Conservation (phyloP, 1,284 basidiomycete species). For the Ceratobasidium sp. region DNA sequence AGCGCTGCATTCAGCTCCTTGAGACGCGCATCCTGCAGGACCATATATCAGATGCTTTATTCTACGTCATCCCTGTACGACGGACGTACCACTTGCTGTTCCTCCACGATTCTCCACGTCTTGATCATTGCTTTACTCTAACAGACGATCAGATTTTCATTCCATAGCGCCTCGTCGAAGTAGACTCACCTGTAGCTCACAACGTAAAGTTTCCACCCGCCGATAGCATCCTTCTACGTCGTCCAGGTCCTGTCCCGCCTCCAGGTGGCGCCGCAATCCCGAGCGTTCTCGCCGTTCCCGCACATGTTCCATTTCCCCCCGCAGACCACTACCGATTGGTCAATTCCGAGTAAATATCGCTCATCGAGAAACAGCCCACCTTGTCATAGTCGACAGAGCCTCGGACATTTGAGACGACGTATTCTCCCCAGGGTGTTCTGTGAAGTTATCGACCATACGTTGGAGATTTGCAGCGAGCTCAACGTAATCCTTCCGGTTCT, state of each 20-base stretch:
- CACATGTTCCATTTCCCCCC: background rate
- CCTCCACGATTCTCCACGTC: background rate
- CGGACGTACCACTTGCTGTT: background rate
- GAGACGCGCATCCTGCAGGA: constrained; percentile 1
- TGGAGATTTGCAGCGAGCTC: background rate
- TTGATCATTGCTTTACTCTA: background rate
- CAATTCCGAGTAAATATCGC: too few species aligned
- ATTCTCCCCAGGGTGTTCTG: background rate
- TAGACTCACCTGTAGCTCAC: background rate
- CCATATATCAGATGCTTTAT: background rate
- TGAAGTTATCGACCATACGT: background rate
- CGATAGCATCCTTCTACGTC: constrained; percentile 3
- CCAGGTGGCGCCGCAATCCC: background rate
- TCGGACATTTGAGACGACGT: background rate
- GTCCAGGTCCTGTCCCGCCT: background rate
- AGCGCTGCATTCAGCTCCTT: background rate
- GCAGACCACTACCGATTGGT: background rate
- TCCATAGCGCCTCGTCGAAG: too few species aligned
- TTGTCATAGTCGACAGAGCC: background rate
- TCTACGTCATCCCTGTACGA: too few species aligned
- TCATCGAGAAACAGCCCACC: background rate
- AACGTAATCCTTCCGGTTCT: background rate
- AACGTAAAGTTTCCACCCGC: background rate
- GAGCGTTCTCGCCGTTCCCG: background rate
- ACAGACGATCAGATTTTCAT: too few species aligned